Conservation (phyloP, 768 basidiomycete species). For the Auriscalpium orientale region DNA sequence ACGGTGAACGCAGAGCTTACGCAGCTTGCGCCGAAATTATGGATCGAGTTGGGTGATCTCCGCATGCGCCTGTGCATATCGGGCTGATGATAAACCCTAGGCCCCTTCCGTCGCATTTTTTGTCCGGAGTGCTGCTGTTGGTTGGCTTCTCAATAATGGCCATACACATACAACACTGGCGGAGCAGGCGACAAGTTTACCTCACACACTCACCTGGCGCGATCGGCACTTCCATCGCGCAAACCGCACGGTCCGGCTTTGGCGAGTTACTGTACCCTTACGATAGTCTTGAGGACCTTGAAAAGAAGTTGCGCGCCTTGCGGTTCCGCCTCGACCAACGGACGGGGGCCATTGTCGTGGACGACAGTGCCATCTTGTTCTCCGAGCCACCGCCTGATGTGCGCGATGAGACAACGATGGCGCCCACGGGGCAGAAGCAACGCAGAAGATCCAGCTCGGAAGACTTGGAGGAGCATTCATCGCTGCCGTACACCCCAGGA, state of each 20-base stretch:
- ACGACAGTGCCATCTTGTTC: constrained; percentile 1
- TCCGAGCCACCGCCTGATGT: not conserved
- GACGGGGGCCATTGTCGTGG: constrained; percentile 14
- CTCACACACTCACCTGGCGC: constrained; percentile 9
- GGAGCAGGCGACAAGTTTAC: constrained; percentile 4
- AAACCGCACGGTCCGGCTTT: constrained; percentile 14
- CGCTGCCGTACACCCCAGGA: too few relatives aligned
- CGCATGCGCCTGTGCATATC: not conserved
- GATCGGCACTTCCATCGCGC: constrained; percentile 5
- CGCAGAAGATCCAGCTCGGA: not conserved
- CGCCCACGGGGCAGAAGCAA: not conserved
- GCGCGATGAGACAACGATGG: constrained; percentile 12
- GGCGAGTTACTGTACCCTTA: constrained; percentile 12
- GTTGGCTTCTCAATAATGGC: constrained; percentile 41
- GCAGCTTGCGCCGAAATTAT: constrained; percentile 40
- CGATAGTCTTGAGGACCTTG: not conserved
- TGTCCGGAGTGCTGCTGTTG: constrained; percentile 40
- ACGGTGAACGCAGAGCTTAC: constrained; percentile 33
- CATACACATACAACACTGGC: constrained; percentile 37
- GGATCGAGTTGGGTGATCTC: constrained; percentile 45
- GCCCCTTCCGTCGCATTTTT: constrained; percentile 41
- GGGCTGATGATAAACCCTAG: constrained; percentile 25
- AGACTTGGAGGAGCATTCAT: not conserved
- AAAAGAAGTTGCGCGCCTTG: constrained; percentile 3
- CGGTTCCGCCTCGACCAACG: constrained; percentile 14